These are phyloP conservation scores for Ambrosiella cleistominuta DNA, from an alignment of 2,329 filamentous ascomycete species.

Conservation along the genomic window DNA sequence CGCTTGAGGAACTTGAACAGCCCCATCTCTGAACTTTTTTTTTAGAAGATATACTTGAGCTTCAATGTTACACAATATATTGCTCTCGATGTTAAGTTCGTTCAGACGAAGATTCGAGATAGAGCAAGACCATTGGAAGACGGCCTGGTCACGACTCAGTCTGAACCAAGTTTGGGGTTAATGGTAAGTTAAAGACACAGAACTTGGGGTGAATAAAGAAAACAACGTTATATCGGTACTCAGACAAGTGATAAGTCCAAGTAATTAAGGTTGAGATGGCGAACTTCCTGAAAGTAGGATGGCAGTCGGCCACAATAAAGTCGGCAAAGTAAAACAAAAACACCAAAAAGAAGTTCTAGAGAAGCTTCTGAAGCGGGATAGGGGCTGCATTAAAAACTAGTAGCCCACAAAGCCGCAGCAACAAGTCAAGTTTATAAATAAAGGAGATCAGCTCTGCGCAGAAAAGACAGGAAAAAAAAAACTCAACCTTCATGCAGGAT, in stretches of 20 bases:
- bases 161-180: too few species aligned
- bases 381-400: not conserved
- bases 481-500: not conserved
- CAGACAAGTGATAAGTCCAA: not conserved
- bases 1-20: conserved; percentile 12
- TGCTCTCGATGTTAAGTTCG: too few species aligned
- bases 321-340: not conserved
- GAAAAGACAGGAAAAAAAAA: not conserved
- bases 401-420: not conserved
- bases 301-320: not conserved
- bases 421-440: not conserved
- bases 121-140: too few species aligned
- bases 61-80: too few species aligned
- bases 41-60: too few species aligned
- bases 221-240: too few species aligned
- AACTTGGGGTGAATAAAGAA: too few species aligned
- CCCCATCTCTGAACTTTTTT: conserved; percentile 1
- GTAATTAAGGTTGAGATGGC: not conserved
- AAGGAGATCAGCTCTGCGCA: not conserved
- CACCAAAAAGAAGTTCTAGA: not conserved
- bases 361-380: not conserved
- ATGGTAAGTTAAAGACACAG: too few species aligned
- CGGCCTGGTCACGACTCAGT: too few species aligned
- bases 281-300: not conserved
- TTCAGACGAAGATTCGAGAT: too few species aligned